phyloP scores from a whole-genome alignment of 1,284 basidiomycete species.

The Moesziomyces antarcticus region DNA sequence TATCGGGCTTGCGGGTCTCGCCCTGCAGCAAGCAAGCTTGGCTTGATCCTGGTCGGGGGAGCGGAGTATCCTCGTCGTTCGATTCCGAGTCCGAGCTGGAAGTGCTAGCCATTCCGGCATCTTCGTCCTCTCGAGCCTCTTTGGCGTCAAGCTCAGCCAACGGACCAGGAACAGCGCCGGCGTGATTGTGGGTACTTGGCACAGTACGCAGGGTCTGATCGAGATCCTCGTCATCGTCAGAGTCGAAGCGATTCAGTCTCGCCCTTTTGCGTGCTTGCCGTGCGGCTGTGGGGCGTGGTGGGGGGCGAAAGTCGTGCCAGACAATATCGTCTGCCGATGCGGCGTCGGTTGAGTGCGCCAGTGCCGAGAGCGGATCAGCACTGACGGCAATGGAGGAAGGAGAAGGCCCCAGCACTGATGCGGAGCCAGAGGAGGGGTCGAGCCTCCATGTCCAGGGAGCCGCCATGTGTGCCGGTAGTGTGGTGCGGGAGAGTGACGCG shows the following conservation, averaged over 20 bases:
- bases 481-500: not conserved
- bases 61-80: not conserved
- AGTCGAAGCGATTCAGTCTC: conserved; percentile 23
- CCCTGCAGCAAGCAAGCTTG: not conserved
- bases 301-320: conserved; percentile 26
- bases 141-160: not conserved
- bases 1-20: not conserved
- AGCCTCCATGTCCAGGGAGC: conserved; percentile 32
- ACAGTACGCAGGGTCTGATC: not conserved
- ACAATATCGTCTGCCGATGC: conserved; percentile 16
- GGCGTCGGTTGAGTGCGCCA: conserved; percentile 3
- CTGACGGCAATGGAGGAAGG: conserved; percentile 7
- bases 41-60: not conserved
- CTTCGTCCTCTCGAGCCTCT: not conserved
- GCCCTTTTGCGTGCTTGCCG: conserved; percentile 6
- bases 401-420: conserved; percentile 13
- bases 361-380: conserved; percentile 19
- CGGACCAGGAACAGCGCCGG: not conserved
- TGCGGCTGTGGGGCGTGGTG: not conserved
- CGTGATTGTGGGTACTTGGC: not conserved
- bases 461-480: not conserved
- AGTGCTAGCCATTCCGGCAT: not conserved
- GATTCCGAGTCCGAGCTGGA: not conserved
- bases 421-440: conserved; percentile 11
- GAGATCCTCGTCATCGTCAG: not conserved